These are phyloP conservation scores for Saccharomycopsis phalli DNA, from an alignment of 1,139 yeast species.

Conservation along the genomic window DNA sequence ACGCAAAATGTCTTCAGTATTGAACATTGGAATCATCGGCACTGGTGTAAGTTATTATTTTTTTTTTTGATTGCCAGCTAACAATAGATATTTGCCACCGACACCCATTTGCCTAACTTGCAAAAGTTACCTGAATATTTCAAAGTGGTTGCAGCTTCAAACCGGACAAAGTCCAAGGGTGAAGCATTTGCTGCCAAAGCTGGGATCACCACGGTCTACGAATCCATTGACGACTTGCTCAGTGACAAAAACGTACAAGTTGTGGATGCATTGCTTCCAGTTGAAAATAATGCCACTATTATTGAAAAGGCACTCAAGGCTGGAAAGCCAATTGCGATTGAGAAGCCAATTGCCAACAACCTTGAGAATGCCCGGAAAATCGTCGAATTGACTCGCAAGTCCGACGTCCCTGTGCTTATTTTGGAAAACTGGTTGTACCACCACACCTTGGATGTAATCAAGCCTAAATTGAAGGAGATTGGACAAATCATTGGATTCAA, in stretches of 20 bases:
- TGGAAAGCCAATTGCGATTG: slow-evolving; percentile 71
- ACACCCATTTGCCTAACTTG: slow-evolving; percentile 70
- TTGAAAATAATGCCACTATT: slow-evolving; percentile 60
- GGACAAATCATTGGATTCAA: slow-evolving; percentile 73
- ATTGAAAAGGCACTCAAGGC: slow-evolving; percentile 53
- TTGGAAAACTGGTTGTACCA: slow-evolving; percentile 82
- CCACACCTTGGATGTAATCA: slow-evolving; percentile 44
- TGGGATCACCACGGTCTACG: slow-evolving; percentile 50
- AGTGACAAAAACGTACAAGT: slow-evolving; percentile 57
- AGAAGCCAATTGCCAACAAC: slow-evolving; percentile 88
- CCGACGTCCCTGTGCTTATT: slow-evolving; percentile 61
- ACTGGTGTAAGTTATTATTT: slow-evolving; percentile 44
- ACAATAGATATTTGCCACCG: slow-evolving; percentile 62
- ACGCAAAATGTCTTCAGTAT: too few species aligned
- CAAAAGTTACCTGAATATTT: slow-evolving; percentile 36
- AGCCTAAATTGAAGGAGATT: slow-evolving; percentile 53
- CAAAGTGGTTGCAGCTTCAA: slow-evolving; percentile 55
- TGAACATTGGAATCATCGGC: slow-evolving; percentile 72
- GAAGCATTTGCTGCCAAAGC: slow-evolving; percentile 66
- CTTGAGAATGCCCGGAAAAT: slow-evolving; percentile 71
- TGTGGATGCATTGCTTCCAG: slow-evolving; percentile 82
- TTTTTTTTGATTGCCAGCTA: background rate
- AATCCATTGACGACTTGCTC: slow-evolving; percentile 55
- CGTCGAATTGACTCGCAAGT: slow-evolving; percentile 49
- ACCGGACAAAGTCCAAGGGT: slow-evolving; percentile 79